Base-by-base conservation (phyloP, 805 yeast genomes). In the Saturnispora serradocipensis region DNA sequence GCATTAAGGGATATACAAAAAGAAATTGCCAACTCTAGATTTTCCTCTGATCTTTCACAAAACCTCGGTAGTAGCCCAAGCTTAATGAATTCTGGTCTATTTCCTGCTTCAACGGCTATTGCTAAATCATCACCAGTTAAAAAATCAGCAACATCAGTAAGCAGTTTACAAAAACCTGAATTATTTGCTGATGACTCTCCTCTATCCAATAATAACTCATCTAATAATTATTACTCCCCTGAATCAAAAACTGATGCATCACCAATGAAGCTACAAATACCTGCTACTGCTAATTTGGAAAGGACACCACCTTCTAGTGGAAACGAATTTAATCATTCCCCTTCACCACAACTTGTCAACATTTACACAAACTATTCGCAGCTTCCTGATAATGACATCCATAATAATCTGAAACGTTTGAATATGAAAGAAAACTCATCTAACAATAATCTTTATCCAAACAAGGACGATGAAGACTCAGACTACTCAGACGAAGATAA, bases 311-410 rank as follows among this genome's bases (percentile, higher is more conserved):
- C 38, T 4, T 28, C 22, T 28, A 16, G 34, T 5, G 18, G 22
- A 8, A 18, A 30, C n/a, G 22, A 25, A 10, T 30, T 43, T 39
- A 10, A 32, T 20, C 39, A 43, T 2, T 54, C 61, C 3, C 48
- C 57, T 2, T 63, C 67, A 8, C 67, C 69, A 2, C 59, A 62
- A 46, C 50, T 67, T 42, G 60, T 58, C 15, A 67, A 62, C 38
- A 66, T 67, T 7, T 67, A 67, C 50, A 61, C 58, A 46, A 65
- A 62, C 44, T 67, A 67, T 51, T 63, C 70, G 8, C 66, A 66
- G 54, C 50, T 66, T 20, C 68, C 68, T 30, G 53, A 52, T 20
- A 45, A 47, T 27, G 51, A 46, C 15, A 11, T 56, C 20, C 49
- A 43, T 47, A 50, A 48, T 47, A 44, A 49, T 44, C 34, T 28